Evolutionary conservation across 164 flowering plant genomes (phyloP), one percentile per base, ranked within the genome.

Genomic region (Brasenia schreberi): DNA sequence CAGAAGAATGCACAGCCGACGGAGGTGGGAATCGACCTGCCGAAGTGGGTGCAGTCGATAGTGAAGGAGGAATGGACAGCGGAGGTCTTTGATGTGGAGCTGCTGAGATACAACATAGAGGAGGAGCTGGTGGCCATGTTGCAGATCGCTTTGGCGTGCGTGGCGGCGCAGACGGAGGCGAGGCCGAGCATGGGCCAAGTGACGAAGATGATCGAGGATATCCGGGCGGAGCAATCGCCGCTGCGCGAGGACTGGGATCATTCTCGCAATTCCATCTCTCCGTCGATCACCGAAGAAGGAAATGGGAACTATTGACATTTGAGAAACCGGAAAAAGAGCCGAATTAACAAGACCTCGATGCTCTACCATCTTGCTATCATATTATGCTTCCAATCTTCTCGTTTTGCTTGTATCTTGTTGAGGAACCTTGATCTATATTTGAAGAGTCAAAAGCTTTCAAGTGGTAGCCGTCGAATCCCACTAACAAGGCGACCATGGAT

Each of bases 61-160:
- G 96, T 95, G 77, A 84, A 86, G 75, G 97, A 87, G 43, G 99
- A 95, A 80, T 94, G 99, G 99, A 89, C 92, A 0, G 88, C 94
- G 0, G 97, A 89, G 74, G 90, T 95, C 66, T 95, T 95, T 62
- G 99, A 95, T 69, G 82, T 82, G 19, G 99, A 95, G 67, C 82
- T 95, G 43, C 61, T 88, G 73, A 84, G 99, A 80, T 91, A 88
- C 77, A 88, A 89, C 83, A 92, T 89, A 14, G 97, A 92, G 72
- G 97, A 88, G 71, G 97, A 95, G 72, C 73, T 95, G 65, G 92
- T 90, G 67, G 69, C 93, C 17, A 88, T 88, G 96, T 87, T 95
- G 7, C 96, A 92, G 63, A 87, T 92, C 23, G 99, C 82, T 10
- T 59, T 95, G 75, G 87, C 92, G 4, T 92, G 99, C 68, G 92